Evolutionary conservation across 352 stramenopile species (phyloP).

Genomic region (Globisporangium okanoganense): DNA sequence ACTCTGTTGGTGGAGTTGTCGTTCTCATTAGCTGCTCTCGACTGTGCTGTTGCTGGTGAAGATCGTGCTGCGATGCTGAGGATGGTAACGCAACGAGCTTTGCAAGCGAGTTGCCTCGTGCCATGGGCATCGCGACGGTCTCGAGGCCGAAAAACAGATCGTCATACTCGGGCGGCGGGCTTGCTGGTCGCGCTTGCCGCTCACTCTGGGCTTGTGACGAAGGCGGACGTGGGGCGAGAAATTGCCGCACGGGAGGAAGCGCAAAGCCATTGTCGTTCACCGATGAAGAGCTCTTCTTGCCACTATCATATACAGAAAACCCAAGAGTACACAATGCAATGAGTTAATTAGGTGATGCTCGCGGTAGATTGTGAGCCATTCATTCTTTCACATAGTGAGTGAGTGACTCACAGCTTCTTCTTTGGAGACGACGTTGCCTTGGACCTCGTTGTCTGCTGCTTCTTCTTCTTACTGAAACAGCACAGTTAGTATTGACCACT

Average conservation of each 20-base stretch:
- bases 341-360: neutral
- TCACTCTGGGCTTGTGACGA: constrained; percentile 13
- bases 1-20: neutral
- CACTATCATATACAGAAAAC: neutral
- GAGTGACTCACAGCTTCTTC: constrained; percentile 19
- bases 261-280: constrained; percentile 13
- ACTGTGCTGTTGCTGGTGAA: neutral
- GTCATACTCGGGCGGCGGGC: constrained; percentile 47
- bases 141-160: constrained; percentile 72
- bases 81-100: constrained; percentile 1
- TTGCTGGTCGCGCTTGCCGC: constrained; percentile 21
- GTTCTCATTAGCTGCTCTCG: neutral
- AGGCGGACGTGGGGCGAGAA: constrained; percentile 10
- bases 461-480: neutral
- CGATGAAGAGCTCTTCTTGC: constrained; percentile 5
- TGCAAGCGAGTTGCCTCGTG: neutral
- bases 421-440: constrained; percentile 16
- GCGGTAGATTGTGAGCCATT: neutral
- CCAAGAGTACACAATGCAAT: neutral
- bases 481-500: neutral
- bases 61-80: constrained; percentile 7
- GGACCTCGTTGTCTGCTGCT: constrained; percentile 17
- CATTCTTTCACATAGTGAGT: no score
- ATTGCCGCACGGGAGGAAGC: constrained; percentile 25
- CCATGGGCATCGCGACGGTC: constrained; percentile 28